A percentile compares a stretch with the other conserved stretches of the same genome.
Evolutionary conservation across 2,329 filamentous ascomycete species (phyloP).

Genomic region (Pseudogymnoascus destructans): DNA sequence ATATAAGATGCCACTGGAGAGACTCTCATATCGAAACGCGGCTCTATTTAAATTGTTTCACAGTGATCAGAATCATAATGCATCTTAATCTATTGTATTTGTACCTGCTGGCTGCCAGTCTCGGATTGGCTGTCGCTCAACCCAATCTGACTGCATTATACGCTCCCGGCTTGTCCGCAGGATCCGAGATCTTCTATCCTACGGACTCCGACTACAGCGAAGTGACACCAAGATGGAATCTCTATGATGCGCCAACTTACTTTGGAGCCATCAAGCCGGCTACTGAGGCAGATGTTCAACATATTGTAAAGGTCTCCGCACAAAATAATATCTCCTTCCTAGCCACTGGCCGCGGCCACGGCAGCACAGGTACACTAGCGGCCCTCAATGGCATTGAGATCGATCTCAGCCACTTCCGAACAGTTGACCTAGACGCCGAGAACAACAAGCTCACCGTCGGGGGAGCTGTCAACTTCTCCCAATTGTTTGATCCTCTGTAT

Average conservation of each 20-base stretch:
- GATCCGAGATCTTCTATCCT: constrained; percentile 21
- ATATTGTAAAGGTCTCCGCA: constrained; percentile 11
- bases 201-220: constrained; percentile 16
- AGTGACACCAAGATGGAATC: constrained; percentile 2
- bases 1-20: no score
- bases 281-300: not conserved
- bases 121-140: no score
- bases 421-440: constrained; percentile 16
- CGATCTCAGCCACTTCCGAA: constrained; percentile 25
- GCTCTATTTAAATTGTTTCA: no score
- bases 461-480: not conserved
- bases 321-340: constrained; percentile 25
- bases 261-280: not conserved
- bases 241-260: constrained; percentile 10
- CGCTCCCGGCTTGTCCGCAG: no score
- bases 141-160: no score
- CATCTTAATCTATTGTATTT: no score
- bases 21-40: no score
- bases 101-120: no score
- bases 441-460: constrained; percentile 16
- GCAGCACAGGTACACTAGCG: constrained; percentile 22
- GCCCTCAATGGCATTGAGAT: constrained; percentile 24
- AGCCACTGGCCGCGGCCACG: constrained; percentile 27
- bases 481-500: not conserved
- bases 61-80: no score